Evolutionary conservation across 129 eudicot species (phyloP).

Genomic region (Helianthus tuberosus): DNA sequence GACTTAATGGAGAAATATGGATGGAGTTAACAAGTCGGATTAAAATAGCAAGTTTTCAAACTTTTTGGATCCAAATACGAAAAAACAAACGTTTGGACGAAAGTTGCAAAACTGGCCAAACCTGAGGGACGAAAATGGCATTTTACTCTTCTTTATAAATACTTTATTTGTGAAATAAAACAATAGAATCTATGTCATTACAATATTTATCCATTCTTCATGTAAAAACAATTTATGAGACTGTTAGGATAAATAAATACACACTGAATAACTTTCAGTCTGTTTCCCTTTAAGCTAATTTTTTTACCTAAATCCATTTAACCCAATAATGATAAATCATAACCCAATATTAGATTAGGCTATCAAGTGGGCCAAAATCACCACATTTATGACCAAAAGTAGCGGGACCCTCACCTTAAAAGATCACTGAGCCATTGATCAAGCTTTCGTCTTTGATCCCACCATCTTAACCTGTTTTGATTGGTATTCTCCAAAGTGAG

Average conservation of each 20-base stretch:
- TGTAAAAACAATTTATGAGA: neutral
- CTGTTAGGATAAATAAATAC: neutral
- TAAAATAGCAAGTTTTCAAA: no score
- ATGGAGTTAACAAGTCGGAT: no score
- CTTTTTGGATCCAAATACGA: no score
- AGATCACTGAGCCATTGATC: slow-evolving; percentile 61
- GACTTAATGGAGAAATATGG: no score
- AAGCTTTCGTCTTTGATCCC: slow-evolving; percentile 71
- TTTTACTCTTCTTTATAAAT: neutral
- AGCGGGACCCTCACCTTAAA: slow-evolving; percentile 50
- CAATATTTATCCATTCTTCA: neutral
- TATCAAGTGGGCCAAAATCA: neutral
- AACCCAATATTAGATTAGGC: neutral
- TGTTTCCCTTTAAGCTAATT: neutral
- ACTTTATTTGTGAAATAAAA: neutral
- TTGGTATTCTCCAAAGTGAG: slow-evolving; percentile 66
- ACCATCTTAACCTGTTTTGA: slow-evolving; percentile 65
- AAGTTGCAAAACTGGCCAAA: no score
- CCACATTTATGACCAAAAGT: neutral
- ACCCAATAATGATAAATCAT: neutral
- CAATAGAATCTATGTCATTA: neutral
- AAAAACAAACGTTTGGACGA: no score
- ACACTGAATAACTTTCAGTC: neutral
- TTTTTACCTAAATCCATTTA: neutral
- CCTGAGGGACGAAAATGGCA: no score